Percentiles rank a stretch among this genome's conserved stretches.
Evolutionary conservation across 129 eudicot species (phyloP).

Genomic region (Solidago caesia): DNA sequence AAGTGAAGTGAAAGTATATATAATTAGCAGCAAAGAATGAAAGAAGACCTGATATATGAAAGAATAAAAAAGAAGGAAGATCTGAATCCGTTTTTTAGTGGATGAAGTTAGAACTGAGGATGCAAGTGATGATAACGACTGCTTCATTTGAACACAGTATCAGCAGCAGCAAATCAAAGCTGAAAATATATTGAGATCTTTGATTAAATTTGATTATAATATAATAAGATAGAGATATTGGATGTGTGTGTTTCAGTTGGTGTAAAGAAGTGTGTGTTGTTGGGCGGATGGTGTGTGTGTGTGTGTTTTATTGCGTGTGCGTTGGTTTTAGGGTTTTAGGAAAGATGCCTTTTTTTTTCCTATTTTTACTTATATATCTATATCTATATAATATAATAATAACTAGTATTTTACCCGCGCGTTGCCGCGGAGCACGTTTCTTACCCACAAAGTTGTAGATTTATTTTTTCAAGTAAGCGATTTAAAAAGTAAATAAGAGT

Average conservation of each 20-base stretch:
- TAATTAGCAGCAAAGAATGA: neutral
- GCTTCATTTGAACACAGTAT: slow-evolving; percentile 30
- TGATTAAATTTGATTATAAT: neutral
- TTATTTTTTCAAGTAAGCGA: too few species aligned
- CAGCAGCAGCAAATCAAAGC: neutral
- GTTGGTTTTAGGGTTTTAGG: neutral
- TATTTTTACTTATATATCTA: too few species aligned
- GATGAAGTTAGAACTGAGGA: slow-evolving; percentile 56
- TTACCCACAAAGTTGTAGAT: too few species aligned
- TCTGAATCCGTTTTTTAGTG: slow-evolving; percentile 51
- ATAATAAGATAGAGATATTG: too few species aligned
- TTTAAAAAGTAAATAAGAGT: too few species aligned
- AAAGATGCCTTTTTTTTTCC: too few species aligned
- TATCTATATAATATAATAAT: too few species aligned
- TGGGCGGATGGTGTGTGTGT: neutral
- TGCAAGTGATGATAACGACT: slow-evolving; percentile 50
- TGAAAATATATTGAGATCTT: slow-evolving; percentile 10
- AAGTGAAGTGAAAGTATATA: neutral
- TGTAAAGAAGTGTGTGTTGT: too few species aligned
- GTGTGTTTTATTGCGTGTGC: neutral
- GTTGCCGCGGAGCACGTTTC: too few species aligned
- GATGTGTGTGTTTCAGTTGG: too few species aligned
- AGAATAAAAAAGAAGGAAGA: slow-evolving; percentile 50
- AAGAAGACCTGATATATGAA: slow-evolving; percentile 34
- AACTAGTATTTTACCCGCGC: too few species aligned